Percentiles rank a stretch among this genome's conserved stretches.
phyloP scores from a whole-genome alignment of 2,329 filamentous ascomycete species.

The Allantophomopsis cytisporea region DNA sequence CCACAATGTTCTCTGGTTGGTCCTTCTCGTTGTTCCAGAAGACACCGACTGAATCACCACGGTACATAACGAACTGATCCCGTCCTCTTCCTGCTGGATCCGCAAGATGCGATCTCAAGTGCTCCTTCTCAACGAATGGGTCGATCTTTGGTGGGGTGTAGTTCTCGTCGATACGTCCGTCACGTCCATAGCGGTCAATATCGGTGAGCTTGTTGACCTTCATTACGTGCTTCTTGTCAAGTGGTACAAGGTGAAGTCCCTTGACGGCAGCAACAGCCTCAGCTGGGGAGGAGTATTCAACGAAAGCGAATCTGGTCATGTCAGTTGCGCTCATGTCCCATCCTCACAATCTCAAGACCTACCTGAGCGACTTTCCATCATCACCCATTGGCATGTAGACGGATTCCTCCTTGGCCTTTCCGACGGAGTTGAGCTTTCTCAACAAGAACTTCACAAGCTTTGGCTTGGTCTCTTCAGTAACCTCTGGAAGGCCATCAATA shows the following conservation, averaged over 20 bases:
- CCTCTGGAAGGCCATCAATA: slow-evolving; percentile 82
- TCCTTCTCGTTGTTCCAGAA: slow-evolving; percentile 99
- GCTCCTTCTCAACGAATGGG: slow-evolving; percentile 82
- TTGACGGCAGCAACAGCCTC: slow-evolving; percentile 86
- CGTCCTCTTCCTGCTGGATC: slow-evolving; percentile 68
- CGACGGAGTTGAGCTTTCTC: slow-evolving; percentile 80
- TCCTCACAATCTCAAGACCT: slow-evolving; percentile 19
- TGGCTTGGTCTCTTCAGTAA: slow-evolving; percentile 79
- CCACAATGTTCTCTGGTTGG: slow-evolving; percentile 73
- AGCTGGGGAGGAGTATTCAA: slow-evolving; percentile 84
- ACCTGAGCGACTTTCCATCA: slow-evolving; percentile 77
- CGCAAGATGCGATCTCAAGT: slow-evolving; percentile 84
- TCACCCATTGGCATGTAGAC: slow-evolving; percentile 92
- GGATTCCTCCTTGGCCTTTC: slow-evolving; percentile 72
- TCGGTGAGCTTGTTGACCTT: slow-evolving; percentile 97
- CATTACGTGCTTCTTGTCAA: slow-evolving; percentile 95
- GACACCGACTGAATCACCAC: slow-evolving; percentile 80
- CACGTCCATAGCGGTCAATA: slow-evolving; percentile 88
- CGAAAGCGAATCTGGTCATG: slow-evolving; percentile 70
- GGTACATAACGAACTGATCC: slow-evolving; percentile 93
- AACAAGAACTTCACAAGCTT: slow-evolving; percentile 95
- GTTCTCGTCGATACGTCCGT: slow-evolving; percentile 85
- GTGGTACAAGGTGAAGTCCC: slow-evolving; percentile 69
- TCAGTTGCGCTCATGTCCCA: neutral
- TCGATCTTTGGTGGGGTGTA: slow-evolving; percentile 74